Evolutionary conservation across 352 stramenopile genomes (phyloP).

Genomic region (Globisporangium sylvaticum): DNA sequence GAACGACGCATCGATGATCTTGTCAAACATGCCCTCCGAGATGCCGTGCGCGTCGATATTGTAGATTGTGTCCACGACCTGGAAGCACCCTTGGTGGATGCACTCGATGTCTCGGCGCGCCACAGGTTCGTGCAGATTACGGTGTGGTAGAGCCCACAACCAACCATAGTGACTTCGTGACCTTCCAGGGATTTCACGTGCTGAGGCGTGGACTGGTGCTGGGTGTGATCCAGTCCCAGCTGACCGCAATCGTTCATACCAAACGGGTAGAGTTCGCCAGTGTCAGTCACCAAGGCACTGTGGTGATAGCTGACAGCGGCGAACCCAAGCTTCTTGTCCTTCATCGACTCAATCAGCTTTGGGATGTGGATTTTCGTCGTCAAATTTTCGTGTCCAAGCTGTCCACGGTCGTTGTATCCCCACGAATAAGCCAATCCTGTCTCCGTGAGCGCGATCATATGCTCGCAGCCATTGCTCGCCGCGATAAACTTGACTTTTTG

Average conservation of each 20-base stretch:
- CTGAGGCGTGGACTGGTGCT: constrained; percentile 68
- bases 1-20: constrained; percentile 90
- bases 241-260: constrained; percentile 89
- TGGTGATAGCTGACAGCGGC: constrained; percentile 86
- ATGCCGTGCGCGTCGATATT: constrained; percentile 77
- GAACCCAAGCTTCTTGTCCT: constrained; percentile 78
- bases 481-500: constrained; percentile 78
- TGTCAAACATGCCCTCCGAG: constrained; percentile 84
- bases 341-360: constrained; percentile 81
- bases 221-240: constrained; percentile 76
- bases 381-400: constrained; percentile 82
- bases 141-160: constrained; percentile 83
- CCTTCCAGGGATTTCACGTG: constrained; percentile 73
- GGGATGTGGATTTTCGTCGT: constrained; percentile 81
- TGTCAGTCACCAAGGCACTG: constrained; percentile 71
- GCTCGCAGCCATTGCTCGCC: constrained; percentile 87
- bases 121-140: constrained; percentile 77
- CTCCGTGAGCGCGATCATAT: constrained; percentile 84
- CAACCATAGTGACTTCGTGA: constrained; percentile 71
- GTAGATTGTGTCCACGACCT: constrained; percentile 87
- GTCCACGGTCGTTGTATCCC: constrained; percentile 86
- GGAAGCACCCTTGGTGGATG: constrained; percentile 83
- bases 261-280: constrained; percentile 81
- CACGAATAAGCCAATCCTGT: constrained; percentile 79
- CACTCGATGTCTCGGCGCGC: constrained; percentile 75